phyloP scores from a whole-genome alignment of 2,329 filamentous ascomycete genomes.

The Fusarium kyushuense region DNA sequence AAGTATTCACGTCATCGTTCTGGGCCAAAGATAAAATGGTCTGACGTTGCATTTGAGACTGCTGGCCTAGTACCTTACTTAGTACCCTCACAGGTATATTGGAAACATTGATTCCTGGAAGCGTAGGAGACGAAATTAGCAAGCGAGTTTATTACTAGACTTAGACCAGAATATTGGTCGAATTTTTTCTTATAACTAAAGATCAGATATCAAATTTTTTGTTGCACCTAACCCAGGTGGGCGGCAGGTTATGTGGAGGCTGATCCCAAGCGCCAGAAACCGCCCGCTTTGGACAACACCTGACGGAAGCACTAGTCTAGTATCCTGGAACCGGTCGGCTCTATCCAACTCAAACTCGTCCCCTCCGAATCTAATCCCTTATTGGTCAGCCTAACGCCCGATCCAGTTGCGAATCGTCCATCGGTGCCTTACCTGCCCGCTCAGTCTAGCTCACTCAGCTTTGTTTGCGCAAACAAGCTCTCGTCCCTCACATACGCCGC shows the following conservation, averaged over 20 bases:
- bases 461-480: slow-evolving; percentile 1
- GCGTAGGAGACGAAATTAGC: not conserved
- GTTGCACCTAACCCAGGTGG: not conserved
- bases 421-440: slow-evolving; percentile 24
- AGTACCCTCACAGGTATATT: not conserved
- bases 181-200: no score
- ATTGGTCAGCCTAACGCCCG: slow-evolving; percentile 3
- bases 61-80: not conserved
- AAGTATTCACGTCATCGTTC: not conserved
- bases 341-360: not conserved
- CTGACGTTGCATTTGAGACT: slow-evolving; percentile 11
- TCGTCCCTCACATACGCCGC: not conserved
- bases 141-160: no score
- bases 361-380: not conserved
- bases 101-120: not conserved
- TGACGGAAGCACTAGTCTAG: not conserved
- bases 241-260: not conserved
- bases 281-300: not conserved
- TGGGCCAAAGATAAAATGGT: not conserved
- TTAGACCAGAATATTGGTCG: no score
- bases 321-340: not conserved
- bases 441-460: not conserved
- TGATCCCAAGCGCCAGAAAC: slow-evolving; percentile 22
- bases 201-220: not conserved
- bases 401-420: slow-evolving; percentile 14